Evolutionary conservation across 176 grass and related monocot species (phyloP).

Genomic region (Rhynchospora breviuscula): DNA sequence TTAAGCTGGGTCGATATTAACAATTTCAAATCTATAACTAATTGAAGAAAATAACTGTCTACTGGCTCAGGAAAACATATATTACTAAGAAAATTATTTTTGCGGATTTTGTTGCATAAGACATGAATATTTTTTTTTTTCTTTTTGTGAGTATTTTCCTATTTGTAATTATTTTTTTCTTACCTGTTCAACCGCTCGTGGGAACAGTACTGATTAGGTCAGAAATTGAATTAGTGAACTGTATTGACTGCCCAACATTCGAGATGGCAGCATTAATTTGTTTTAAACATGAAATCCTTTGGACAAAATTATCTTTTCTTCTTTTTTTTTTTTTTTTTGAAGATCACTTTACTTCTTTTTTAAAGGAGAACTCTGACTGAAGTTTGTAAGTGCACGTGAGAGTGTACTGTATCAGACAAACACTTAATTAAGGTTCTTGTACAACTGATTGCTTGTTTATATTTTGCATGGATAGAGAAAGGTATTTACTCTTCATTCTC

Average conservation of each 20-base stretch:
- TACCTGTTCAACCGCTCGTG: not conserved
- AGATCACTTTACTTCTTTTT: too few relatives aligned
- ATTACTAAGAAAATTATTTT: too few relatives aligned
- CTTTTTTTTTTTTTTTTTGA: too few relatives aligned
- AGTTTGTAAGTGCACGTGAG: conserved; percentile 52
- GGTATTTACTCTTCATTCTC: conserved; percentile 7
- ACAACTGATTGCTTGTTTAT: not conserved
- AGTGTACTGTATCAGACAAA: conserved; percentile 25
- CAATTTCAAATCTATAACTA: not conserved
- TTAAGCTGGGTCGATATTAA: not conserved
- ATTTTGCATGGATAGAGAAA: conserved; percentile 35
- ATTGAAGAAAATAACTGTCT: not conserved
- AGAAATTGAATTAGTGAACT: conserved; percentile 11
- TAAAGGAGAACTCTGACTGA: conserved; percentile 31
- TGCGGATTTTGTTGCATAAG: not conserved
- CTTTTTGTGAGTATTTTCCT: too few relatives aligned
- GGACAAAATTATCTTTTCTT: conserved; percentile 26
- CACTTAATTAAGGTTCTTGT: not conserved
- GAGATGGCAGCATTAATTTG: not conserved
- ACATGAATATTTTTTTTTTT: not conserved
- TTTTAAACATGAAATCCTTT: conserved; percentile 20
- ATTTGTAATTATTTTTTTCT: not conserved
- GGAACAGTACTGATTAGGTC: not conserved
- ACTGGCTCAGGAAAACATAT: not conserved
- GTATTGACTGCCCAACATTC: conserved; percentile 17